Evolutionary conservation across 1,139 yeast species (phyloP).

Genomic region (Chernovozyma aurita): DNA sequence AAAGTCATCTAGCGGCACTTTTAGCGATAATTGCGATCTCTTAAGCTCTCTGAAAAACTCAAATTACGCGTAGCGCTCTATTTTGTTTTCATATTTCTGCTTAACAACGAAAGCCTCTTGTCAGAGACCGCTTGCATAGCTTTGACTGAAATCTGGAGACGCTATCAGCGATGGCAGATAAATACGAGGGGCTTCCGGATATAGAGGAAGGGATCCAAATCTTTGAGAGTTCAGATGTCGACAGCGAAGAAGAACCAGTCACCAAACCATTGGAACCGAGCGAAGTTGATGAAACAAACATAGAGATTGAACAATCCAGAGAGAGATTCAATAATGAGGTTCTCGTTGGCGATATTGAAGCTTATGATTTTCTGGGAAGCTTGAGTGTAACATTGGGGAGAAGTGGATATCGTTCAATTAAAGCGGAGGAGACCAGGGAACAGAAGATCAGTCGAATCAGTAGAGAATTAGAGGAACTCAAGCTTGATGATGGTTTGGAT

Average conservation of each 20-base stretch:
- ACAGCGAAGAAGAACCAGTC: constrained; percentile 22
- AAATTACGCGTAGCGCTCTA: too few relatives aligned
- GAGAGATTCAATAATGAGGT: constrained; percentile 17
- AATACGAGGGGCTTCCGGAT: constrained; percentile 23
- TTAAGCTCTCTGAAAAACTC: too few relatives aligned
- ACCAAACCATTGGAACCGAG: constrained; percentile 12
- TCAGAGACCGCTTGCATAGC: too few relatives aligned
- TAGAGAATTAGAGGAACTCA: constrained; percentile 40
- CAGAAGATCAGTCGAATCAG: constrained; percentile 44
- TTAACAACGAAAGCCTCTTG: too few relatives aligned
- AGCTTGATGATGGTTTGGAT: constrained; percentile 4
- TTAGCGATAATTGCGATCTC: too few relatives aligned
- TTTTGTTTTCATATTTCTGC: too few relatives aligned
- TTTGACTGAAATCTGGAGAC: too few relatives aligned
- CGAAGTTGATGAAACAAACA: constrained; percentile 19
- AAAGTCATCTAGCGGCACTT: too few relatives aligned
- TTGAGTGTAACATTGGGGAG: constrained; percentile 16
- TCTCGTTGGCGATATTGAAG: constrained; percentile 12
- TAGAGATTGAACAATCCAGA: constrained; percentile 19
- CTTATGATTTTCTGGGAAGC: constrained; percentile 36
- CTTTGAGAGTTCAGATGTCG: constrained; percentile 50
- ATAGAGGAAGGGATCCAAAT: constrained; percentile 28
- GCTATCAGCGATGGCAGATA: constrained; percentile 10
- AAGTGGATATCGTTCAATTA: constrained; percentile 23
- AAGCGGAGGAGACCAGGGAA: constrained; percentile 32